A percentile compares a stretch with the other conserved stretches of the same genome.
Evolutionary conservation across 441 rosid genomes (phyloP).

Genomic region (Adansonia rubrostipa): DNA sequence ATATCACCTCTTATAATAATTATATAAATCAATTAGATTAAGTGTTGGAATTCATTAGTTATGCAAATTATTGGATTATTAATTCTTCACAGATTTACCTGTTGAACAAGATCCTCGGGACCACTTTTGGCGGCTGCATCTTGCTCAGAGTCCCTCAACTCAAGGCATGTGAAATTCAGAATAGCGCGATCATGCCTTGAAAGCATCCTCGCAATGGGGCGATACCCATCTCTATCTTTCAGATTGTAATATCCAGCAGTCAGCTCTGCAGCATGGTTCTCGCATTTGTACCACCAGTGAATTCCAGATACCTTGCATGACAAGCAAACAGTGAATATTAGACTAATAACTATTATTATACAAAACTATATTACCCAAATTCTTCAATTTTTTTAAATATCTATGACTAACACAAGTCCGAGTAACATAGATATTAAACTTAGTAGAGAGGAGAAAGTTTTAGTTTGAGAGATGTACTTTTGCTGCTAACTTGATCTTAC

Average conservation of each 20-base stretch:
- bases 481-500: conserved; percentile 74
- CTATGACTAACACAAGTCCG: no score
- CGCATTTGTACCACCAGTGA: conserved; percentile 77
- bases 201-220: conserved; percentile 72
- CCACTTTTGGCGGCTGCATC: conserved; percentile 52
- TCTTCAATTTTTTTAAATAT: background rate
- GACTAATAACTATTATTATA: background rate
- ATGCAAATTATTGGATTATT: background rate
- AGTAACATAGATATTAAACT: background rate
- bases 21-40: no score
- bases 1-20: no score
- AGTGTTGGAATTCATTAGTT: no score
- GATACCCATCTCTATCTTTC: conserved; percentile 72
- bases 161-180: conserved; percentile 79
- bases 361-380: background rate
- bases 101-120: conserved; percentile 74
- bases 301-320: conserved; percentile 67
- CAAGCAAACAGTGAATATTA: background rate
- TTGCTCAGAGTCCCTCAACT: conserved; percentile 73
- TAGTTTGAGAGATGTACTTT: conserved; percentile 44
- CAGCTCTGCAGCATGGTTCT: conserved; percentile 78
- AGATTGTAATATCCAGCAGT: conserved; percentile 81
- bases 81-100: conserved; percentile 36
- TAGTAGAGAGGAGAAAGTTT: background rate
- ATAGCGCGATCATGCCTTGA: conserved; percentile 57